Base-by-base conservation (phyloP, 2,329 filamentous ascomycete species). In the Neopestalotiopsis sp. region DNA sequence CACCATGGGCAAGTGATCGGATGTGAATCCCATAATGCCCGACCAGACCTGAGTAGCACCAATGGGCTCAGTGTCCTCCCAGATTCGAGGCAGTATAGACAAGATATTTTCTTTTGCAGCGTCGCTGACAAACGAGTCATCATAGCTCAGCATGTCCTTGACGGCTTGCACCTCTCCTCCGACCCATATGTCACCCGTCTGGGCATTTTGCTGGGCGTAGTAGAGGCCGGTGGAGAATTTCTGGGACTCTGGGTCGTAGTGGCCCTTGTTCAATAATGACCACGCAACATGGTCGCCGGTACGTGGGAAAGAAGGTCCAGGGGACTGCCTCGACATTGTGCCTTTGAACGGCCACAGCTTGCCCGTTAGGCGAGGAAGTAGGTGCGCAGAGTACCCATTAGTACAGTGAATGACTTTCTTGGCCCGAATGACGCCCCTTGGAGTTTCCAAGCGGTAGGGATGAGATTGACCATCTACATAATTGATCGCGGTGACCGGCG, bases 401-500 rank as follows among this genome's bases (percentile, higher is more conserved):
- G 58, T 24, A 24, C n/a, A 24, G 28, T 60, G 58, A 34, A 60
- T 17, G n/a, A 60, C 58, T 7, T 60, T 24, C n/a, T 24, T 32
- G 7, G 58, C 58, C 30, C 14, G 20, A 14, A 60, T 30, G 14
- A 1, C 17, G 14, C 58, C 58, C 17, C 58, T 17, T 14, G 61
- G 38, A 45, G 61, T 45, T 13, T 17, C 32, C 34, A 64, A 20
- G 5, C 4, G 9, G 38, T 14, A 64, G 12, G 61, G 61, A 13
- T 6, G 17, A 34, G 14, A 24, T 34, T 24, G 30, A 40, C 10
- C 34, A 2, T n/a, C 38, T n/a, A 2, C 40, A 28, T 24, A n/a
- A 20, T 34, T 10, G 17, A 34, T 60, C 6, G 1, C 65, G 24
- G 71, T 74, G 40, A 67, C 76, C 4, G 77, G 70, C 2, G 83